Base-by-base conservation (phyloP, 768 basidiomycete species). In the Tylopilus rubrobrunneus region DNA sequence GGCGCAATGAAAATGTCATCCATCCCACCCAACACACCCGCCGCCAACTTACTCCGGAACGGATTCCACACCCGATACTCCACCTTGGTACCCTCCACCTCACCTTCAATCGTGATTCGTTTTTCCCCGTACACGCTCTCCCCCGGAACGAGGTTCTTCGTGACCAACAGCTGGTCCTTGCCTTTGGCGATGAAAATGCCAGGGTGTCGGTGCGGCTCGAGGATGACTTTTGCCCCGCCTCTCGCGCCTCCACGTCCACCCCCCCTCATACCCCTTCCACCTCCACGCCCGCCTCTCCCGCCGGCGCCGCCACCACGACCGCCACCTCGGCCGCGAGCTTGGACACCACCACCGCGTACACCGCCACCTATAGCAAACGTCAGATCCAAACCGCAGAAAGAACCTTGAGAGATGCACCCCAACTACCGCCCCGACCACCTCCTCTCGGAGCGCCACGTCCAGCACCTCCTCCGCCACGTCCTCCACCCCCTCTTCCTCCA, bases 1-100 rank as follows among this genome's bases (percentile, higher is more conserved):
- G 97, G 97, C 51, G 77, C 80, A 68, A 99, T 93, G 74, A 80
- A 94, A 63, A 98, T 92, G 53, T 92, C 75, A 65, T 98, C 97
- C 73, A 99, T 76, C 65, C 97, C 97, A 58, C 94, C 92, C 55
- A 98, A 77, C 47, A 98, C 90, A 71, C 97, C 97, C 36, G 97
- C 97, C 29, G 97, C 97, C 61, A 99, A 72, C 78, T 98, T 99
- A 68, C 82, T 85, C 61, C 97, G 82, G 85, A 99, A 99, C 45
- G 97, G 97, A 76, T 99, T 99, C 97, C 97, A 99, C 29, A 99
- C 97, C 51, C 97, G 81, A 74, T 98, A 99, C 74, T 99, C 97
- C 59, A 84, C 79, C 76, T 99, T 99, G 55, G 87, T 89, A 41
- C 81, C 87, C 42, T 87, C 89, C 19, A 78, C 81, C 42, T 79